Percentiles rank a stretch among this genome's conserved stretches.
Evolutionary conservation across 306 rosid genomes (phyloP).

Genomic region (Lotus japonicus): DNA sequence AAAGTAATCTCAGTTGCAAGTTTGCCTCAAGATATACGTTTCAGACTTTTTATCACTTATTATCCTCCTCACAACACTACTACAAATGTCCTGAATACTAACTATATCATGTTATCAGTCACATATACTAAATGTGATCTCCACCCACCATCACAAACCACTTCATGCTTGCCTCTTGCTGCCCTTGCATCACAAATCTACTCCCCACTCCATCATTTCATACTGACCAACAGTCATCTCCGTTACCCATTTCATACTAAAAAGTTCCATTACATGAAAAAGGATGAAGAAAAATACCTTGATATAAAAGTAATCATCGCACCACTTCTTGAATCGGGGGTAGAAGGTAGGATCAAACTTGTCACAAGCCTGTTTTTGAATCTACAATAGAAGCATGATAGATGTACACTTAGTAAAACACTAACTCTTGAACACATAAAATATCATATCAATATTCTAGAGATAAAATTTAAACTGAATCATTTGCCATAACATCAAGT

Average conservation of each 20-base stretch:
- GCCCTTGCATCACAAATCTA: slow-evolving; percentile 2
- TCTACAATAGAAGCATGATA: slow-evolving; percentile 35
- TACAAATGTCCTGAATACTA: not conserved
- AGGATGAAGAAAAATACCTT: slow-evolving; percentile 48
- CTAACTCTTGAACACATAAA: not conserved
- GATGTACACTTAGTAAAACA: not conserved
- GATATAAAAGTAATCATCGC: slow-evolving; percentile 94
- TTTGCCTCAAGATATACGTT: not conserved
- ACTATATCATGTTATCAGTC: not conserved
- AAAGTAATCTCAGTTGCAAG: not conserved
- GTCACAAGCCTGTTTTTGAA: slow-evolving; percentile 80
- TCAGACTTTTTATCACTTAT: not conserved
- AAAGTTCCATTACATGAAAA: slow-evolving; percentile 7
- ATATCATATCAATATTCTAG: not conserved
- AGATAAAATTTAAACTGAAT: not conserved
- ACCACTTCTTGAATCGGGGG: slow-evolving; percentile 97
- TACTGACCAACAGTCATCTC: not conserved
- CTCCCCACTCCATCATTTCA: not conserved
- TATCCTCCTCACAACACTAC: not conserved
- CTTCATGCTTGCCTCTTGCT: not conserved
- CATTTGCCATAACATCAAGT: not conserved
- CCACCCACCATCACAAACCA: not conserved
- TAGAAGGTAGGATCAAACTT: slow-evolving; percentile 92
- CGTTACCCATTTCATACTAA: not conserved
- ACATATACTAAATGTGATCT: not conserved